Base-by-base conservation (phyloP, 208 protist genomes). In the Leishmania aethiopica region DNA sequence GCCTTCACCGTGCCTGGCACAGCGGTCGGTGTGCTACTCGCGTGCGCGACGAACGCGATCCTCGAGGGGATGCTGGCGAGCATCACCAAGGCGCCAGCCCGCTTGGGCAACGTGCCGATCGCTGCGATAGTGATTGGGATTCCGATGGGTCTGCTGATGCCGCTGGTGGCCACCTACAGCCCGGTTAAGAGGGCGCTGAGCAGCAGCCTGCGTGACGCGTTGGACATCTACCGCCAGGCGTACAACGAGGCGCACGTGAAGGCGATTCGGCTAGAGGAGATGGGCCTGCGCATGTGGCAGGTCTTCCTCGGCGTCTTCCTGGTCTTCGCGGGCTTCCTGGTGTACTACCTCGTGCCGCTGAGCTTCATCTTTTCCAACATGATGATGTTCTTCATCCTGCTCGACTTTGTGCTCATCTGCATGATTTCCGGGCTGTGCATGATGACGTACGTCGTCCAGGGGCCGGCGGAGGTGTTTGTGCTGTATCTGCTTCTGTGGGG, bases 271-370 rank as follows among this genome's bases (percentile, higher is more conserved):
- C 81, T 99, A 28, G 93, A 98, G 79, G 88, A 97, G 66, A 53
- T 99, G 62, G 98, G 98, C 10, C 78, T 99, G 57, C 84, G 81
- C 32, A 87, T 85, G 53, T 97, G 90, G 92, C 94, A 95, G 79
- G 86, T 93, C 37, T 57, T 88, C 28, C 71, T 99, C 19, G 89
- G 92, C 32, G 49, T 92, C 22, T 95, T 94, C 66, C 89, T 96
- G 49, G 90, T 99, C 2, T 67, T 96, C 1, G 81, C 92, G 32
- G 98, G 98, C 32, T 99, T 99, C 84, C 84, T 97, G 4, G 88
- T 99, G 0, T 99, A 99, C 92, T 99, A 99, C 84, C 22, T 99
- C 1, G 89, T 99, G 75, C 98, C 98, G 22, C 88, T 93, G 32
- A 81, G 95, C 55, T 99, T 99, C 79, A 91, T 97, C 22, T 99